A percentile compares a stretch with the other conserved stretches of the same genome.
phyloP scores from a whole-genome alignment of 805 yeast genomes.

The Barnettozyma californica region DNA sequence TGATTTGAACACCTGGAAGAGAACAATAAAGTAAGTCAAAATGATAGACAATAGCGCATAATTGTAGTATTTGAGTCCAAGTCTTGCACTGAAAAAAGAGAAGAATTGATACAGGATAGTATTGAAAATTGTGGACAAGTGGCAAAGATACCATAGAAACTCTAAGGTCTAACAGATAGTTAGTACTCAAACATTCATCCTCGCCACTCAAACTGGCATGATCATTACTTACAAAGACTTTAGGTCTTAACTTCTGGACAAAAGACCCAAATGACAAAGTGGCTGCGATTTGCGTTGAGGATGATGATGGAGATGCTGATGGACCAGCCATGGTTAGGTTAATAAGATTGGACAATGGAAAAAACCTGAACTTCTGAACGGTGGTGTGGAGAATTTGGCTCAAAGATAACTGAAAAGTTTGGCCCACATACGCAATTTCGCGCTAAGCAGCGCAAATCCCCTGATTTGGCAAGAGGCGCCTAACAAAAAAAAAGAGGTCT shows the following conservation, averaged over 20 bases:
- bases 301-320: slow-evolving; percentile 1
- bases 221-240: slow-evolving; percentile 4
- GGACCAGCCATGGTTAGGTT: slow-evolving; percentile 8
- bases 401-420: slow-evolving; percentile 3
- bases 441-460: neutral
- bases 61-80: slow-evolving; percentile 34
- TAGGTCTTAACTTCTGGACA: slow-evolving; percentile 7
- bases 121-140: slow-evolving; percentile 42
- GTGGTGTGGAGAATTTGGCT: neutral
- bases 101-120: slow-evolving; percentile 34
- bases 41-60: slow-evolving; percentile 46
- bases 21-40: slow-evolving; percentile 56
- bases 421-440: neutral
- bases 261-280: slow-evolving; percentile 5
- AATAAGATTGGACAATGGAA: neutral
- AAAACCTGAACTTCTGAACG: neutral
- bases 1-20: slow-evolving; percentile 52
- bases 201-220: neutral
- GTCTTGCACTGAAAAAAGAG: slow-evolving; percentile 35
- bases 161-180: slow-evolving; percentile 1
- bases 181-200: neutral
- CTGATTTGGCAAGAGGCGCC: neutral
- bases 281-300: slow-evolving; percentile 1
- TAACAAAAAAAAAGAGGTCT: neutral
- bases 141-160: slow-evolving; percentile 67